A percentile compares a stretch with the other conserved stretches of the same genome.
Conservation (phyloP, 345 rosid species). For the Eucalyptus camaldulensis region DNA sequence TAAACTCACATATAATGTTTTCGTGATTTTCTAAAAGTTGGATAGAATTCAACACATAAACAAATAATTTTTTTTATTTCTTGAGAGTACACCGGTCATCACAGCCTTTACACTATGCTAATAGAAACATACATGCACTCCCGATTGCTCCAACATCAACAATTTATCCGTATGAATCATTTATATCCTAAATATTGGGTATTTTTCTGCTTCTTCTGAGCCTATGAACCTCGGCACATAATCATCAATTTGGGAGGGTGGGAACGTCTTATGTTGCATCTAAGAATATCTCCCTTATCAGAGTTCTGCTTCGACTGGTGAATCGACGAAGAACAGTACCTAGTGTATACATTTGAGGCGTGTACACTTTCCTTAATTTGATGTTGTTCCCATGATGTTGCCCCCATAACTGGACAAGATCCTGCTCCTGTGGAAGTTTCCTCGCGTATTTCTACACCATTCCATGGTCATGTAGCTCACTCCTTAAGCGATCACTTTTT, state of each 20-base stretch:
- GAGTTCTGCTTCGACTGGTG: background rate
- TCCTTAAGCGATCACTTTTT: background rate
- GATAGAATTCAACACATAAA: background rate
- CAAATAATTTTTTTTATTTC: background rate
- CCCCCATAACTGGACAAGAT: background rate
- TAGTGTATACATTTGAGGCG: background rate
- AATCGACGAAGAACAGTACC: background rate
- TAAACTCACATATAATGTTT: background rate
- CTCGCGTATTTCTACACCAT: background rate
- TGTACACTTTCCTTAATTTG: background rate
- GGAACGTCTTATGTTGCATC: background rate
- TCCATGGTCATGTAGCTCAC: background rate
- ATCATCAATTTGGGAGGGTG: background rate
- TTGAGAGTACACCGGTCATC: background rate
- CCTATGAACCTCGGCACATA: background rate
- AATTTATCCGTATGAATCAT: background rate
- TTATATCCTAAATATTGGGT: background rate
- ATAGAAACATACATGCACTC: background rate
- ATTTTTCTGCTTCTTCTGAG: background rate
- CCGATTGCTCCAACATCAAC: background rate
- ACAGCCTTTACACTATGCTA: background rate
- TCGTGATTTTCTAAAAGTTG: background rate
- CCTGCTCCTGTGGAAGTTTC: background rate
- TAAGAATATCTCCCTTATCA: background rate
- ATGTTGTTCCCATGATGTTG: background rate